Evolutionary conservation across 2,329 filamentous ascomycete genomes (phyloP), one percentile per base, ranked within the genome.

Genomic region (Alternaria arborescens): DNA sequence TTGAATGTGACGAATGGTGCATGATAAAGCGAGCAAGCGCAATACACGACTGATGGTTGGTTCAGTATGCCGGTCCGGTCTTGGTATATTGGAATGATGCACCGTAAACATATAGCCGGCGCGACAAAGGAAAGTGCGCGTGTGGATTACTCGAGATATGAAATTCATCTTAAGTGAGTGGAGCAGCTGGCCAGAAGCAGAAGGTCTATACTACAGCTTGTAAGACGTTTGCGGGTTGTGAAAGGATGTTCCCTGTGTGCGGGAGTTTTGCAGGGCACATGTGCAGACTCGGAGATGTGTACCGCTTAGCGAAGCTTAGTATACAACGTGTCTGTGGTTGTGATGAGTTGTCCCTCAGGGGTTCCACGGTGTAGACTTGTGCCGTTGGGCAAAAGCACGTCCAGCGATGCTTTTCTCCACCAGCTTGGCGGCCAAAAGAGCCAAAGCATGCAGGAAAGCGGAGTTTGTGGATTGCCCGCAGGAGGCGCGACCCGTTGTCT

Each of bases 401-500:
- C 16, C 16, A 12, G 26, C 43, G 14, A 30, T 44, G 42, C 42
- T 26, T 44, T 43, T 44, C 14, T 28, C 42, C 42, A 44, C 42
- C 16, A 20, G 10, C 20, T 41, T 22, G 40, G 40, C 20, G 40
- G 8, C 24, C 14, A 42, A 47, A 36, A 42, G 46, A 36, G 32
- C 38, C 16, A 57, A 7, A 18, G 36, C 36, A 56, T 56, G 58
- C 58, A 46, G 52, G 58, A 56, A 50, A 60, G 52, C 58, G 40
- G 46, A 52, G 32, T 41, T 24, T 26, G 51, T 24, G 56, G 56
- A 47, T 32, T 41, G 43, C 51, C 43, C 38, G 30, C 51, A 46
- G 34, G 36, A 55, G 58, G 58, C 46, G 32, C 46, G 46, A 51
- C 46, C 46, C 52, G 38, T 46, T 28, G 52, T 60, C 46, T 60